Conservation (phyloP, 805 yeast species). For the Millerozyma miso region DNA sequence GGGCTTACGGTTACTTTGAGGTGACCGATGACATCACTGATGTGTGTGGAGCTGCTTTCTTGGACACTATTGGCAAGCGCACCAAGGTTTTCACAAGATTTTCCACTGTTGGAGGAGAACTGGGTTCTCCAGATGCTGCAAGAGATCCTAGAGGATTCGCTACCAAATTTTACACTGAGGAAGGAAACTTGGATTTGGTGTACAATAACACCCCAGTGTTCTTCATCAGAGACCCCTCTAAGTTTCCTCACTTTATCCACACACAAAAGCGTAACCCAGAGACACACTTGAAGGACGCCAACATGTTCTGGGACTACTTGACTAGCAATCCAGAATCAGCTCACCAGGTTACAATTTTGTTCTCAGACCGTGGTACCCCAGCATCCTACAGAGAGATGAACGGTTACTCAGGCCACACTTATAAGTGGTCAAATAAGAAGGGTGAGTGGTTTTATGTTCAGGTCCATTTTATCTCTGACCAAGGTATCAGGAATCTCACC, state of each 20-base stretch:
- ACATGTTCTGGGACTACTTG: slow-evolving; percentile 83
- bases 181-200: slow-evolving; percentile 81
- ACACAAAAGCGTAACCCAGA: slow-evolving; percentile 85
- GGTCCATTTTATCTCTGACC: slow-evolving; percentile 68
- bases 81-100: slow-evolving; percentile 71
- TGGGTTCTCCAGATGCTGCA: slow-evolving; percentile 76
- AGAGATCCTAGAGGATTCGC: slow-evolving; percentile 89
- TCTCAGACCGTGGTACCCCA: slow-evolving; percentile 82
- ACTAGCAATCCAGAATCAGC: slow-evolving; percentile 67
- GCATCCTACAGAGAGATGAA: slow-evolving; percentile 71
- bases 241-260: slow-evolving; percentile 85
- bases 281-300: slow-evolving; percentile 73
- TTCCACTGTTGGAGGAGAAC: slow-evolving; percentile 85
- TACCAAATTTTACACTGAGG: slow-evolving; percentile 75
- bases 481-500: slow-evolving; percentile 49
- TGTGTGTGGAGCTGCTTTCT: slow-evolving; percentile 64
- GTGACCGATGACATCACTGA: slow-evolving; percentile 83
- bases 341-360: slow-evolving; percentile 71
- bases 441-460: slow-evolving; percentile 80
- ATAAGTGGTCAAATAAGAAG: slow-evolving; percentile 70
- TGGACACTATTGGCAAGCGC: slow-evolving; percentile 72
- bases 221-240: slow-evolving; percentile 78
- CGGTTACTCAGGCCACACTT: slow-evolving; percentile 82
- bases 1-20: slow-evolving; percentile 84
- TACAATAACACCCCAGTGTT: slow-evolving; percentile 85